Conservation (phyloP, 78 protist genomes). For the Dictyostelium purpureum region DNA sequence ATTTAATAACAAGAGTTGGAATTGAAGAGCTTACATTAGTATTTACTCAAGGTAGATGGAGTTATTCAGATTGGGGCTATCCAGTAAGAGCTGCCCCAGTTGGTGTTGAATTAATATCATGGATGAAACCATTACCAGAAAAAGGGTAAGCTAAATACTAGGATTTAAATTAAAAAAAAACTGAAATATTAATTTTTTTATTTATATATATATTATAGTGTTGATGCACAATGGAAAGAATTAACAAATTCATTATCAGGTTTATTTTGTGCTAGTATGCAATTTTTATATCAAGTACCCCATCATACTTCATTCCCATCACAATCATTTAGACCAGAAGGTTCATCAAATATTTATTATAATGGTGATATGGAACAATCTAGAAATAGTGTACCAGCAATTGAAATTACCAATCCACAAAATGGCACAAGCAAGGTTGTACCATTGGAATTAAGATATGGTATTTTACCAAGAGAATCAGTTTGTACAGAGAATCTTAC, state of each 20-base stretch:
- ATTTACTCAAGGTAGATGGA: conserved; percentile 85
- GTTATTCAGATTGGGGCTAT: conserved; percentile 77
- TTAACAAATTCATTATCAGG: conserved; percentile 72
- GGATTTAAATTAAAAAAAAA: too few species aligned
- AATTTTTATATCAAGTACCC: conserved; percentile 58
- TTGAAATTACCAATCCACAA: background rate
- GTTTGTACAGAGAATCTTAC: conserved; percentile 93
- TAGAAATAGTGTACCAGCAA: background rate
- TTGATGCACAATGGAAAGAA: conserved; percentile 81
- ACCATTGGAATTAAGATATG: conserved; percentile 70
- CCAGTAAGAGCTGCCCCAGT: conserved; percentile 79
- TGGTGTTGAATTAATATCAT: conserved; percentile 69
- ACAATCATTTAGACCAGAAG: conserved; percentile 76
- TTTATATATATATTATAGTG: background rate
- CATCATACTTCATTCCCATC: conserved; percentile 74
- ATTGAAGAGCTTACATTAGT: conserved; percentile 53
- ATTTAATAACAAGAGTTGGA: conserved; percentile 61
- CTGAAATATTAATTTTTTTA: background rate
- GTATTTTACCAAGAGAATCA: conserved; percentile 85
- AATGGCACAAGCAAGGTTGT: background rate
- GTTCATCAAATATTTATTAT: conserved; percentile 39
- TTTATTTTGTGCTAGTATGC: conserved; percentile 79
- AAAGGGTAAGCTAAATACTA: conserved; percentile 6
- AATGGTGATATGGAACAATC: background rate
- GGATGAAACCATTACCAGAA: conserved; percentile 58